These are phyloP conservation scores for Nematodospora valgi DNA, from an alignment of 805 yeast genomes.

Conservation along the genomic window DNA sequence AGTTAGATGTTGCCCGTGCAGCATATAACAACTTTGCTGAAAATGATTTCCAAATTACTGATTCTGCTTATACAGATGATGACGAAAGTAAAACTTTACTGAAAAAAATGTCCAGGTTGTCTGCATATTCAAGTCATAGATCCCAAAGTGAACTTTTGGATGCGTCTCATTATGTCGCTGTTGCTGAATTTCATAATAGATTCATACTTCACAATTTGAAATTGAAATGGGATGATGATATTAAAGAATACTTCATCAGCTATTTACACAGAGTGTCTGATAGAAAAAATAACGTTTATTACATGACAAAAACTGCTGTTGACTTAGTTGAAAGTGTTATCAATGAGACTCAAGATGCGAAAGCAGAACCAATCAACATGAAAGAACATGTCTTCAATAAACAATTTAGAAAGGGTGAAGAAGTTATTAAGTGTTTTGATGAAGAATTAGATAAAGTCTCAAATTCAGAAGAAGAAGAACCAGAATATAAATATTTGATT, in stretches of 20 bases:
- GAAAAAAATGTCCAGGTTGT: conserved; percentile 16
- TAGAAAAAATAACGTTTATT: conserved; percentile 39
- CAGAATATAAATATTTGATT: conserved; percentile 57
- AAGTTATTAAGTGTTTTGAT: conserved; percentile 47
- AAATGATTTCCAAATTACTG: conserved; percentile 2
- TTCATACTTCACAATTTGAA: conserved; percentile 71
- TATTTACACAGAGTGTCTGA: conserved; percentile 48
- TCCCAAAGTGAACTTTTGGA: conserved; percentile 23
- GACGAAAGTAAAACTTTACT: conserved; percentile 6
- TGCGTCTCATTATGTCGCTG: conserved; percentile 18
- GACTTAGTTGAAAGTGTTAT: conserved; percentile 44
- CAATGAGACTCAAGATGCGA: conserved; percentile 15
- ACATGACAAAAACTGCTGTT: conserved; percentile 48
- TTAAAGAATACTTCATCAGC: conserved; percentile 60
- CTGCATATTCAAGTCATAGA: conserved; percentile 28
- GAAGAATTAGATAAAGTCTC: conserved; percentile 43
- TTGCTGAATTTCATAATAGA: conserved; percentile 55
- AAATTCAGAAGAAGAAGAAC: conserved; percentile 36
- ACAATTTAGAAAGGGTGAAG: conserved; percentile 22
- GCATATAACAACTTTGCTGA: conserved; percentile 22
- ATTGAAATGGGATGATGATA: conserved; percentile 72
- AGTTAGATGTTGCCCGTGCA: conserved; percentile 21
- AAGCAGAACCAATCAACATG: conserved; percentile 14
- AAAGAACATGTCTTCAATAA: conserved; percentile 16
- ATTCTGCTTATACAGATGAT: conserved; percentile 1